Percentiles rank a stretch among this genome's conserved stretches.
Conservation (phyloP, 1,284 basidiomycete genomes). For the Trichosporon sp. region DNA sequence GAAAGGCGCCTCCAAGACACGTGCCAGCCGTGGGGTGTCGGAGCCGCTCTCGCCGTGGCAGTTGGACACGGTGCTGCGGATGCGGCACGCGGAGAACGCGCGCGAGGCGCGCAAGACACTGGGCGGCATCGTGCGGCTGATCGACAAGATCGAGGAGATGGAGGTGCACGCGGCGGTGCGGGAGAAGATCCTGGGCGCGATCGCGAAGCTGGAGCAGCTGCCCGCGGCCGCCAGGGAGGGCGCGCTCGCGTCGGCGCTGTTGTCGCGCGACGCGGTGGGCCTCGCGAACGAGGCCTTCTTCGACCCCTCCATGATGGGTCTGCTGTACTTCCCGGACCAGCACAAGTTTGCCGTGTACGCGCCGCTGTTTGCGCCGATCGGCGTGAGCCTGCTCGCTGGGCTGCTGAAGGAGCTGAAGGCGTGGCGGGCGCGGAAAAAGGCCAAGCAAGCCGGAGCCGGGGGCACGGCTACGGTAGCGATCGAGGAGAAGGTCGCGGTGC, state of each 20-base stretch:
- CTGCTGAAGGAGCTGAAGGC: constrained; percentile 63
- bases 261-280: constrained; percentile 63
- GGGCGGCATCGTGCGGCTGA: constrained; percentile 71
- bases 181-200: constrained; percentile 64
- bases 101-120: constrained; percentile 67
- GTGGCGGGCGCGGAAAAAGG: constrained; percentile 51
- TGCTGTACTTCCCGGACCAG: constrained; percentile 93
- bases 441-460: background rate
- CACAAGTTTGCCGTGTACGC: constrained; percentile 94
- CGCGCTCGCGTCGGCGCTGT: constrained; percentile 51
- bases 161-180: constrained; percentile 72
- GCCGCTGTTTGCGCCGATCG: constrained; percentile 81
- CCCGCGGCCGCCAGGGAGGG: constrained; percentile 8
- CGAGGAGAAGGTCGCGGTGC: background rate
- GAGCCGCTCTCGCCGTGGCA: constrained; percentile 58
- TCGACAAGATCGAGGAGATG: constrained; percentile 83
- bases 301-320: constrained; percentile 89
- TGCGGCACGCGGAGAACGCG: constrained; percentile 67
- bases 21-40: constrained; percentile 6
- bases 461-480: too few relatives aligned
- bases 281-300: constrained; percentile 89
- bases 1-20: background rate
- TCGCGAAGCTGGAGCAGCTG: constrained; percentile 60
- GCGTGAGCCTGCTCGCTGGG: constrained; percentile 71
- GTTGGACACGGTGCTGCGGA: constrained; percentile 67